Conservation (phyloP, 306 rosid species). For the Dalbergia cultrata region DNA sequence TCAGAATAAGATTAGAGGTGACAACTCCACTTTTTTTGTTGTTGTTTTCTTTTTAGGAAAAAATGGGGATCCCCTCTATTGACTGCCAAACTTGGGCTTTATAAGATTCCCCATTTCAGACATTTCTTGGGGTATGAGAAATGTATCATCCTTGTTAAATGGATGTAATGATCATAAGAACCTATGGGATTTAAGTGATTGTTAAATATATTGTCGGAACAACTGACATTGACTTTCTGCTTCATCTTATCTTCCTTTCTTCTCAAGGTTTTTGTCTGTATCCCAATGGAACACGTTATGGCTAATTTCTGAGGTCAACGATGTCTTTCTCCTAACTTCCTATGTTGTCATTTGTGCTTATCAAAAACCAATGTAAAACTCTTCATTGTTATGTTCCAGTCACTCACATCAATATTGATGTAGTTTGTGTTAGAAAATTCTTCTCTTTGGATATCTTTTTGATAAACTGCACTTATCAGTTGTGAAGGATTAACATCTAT, state of each 20-base stretch:
- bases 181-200: neutral
- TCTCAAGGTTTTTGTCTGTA: neutral
- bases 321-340: neutral
- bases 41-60: too few species aligned
- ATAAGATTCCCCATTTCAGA: neutral
- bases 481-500: neutral
- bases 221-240: neutral
- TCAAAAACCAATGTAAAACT: neutral
- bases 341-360: neutral
- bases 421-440: neutral
- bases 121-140: too few species aligned
- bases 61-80: neutral
- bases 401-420: constrained; percentile 11
- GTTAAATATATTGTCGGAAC: neutral
- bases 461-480: neutral
- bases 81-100: neutral
- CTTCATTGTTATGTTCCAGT: constrained; percentile 10
- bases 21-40: neutral
- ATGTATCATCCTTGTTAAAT: neutral
- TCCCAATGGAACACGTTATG: neutral
- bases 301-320: neutral
- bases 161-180: too few species aligned
- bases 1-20: neutral
- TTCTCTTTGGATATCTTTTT: neutral
- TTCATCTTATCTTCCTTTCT: constrained; percentile 9